phyloP scores from a whole-genome alignment of 805 yeast genomes.

The Cyberlindnera nakhonratchasimensis region DNA sequence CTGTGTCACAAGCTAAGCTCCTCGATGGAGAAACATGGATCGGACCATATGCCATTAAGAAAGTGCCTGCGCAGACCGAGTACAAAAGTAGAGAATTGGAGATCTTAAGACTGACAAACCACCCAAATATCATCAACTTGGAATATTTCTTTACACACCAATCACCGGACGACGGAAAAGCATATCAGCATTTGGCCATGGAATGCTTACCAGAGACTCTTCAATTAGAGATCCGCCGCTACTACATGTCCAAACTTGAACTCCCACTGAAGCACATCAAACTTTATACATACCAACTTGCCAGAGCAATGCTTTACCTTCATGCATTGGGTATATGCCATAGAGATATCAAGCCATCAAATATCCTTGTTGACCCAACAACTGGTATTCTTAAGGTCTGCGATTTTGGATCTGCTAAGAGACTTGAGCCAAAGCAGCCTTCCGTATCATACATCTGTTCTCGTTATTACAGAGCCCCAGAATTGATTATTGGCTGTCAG shows the following conservation, averaged over 20 bases:
- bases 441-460: constrained; percentile 95
- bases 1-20: constrained; percentile 71
- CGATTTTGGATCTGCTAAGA: constrained; percentile 84
- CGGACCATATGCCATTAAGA: constrained; percentile 81
- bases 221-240: constrained; percentile 71
- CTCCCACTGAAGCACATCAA: constrained; percentile 73
- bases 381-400: constrained; percentile 69
- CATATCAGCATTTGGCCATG: constrained; percentile 82
- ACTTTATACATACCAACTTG: constrained; percentile 73
- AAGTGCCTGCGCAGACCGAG: constrained; percentile 86
- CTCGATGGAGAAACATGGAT: constrained; percentile 47
- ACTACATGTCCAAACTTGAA: constrained; percentile 54
- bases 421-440: constrained; percentile 74
- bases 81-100: constrained; percentile 80
- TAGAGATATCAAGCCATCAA: constrained; percentile 82
- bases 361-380: constrained; percentile 70
- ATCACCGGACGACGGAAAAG: constrained; percentile 56
- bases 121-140: constrained; percentile 73
- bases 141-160: constrained; percentile 69
- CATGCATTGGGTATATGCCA: constrained; percentile 81
- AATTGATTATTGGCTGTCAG: constrained; percentile 85
- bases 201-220: constrained; percentile 81
- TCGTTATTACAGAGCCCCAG: constrained; percentile 95
- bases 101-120: constrained; percentile 67
- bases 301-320: constrained; percentile 78